Evolutionary conservation across 495 filamentous ascomycete species (phyloP).

Genomic region (Hyaloscypha variabilis): DNA sequence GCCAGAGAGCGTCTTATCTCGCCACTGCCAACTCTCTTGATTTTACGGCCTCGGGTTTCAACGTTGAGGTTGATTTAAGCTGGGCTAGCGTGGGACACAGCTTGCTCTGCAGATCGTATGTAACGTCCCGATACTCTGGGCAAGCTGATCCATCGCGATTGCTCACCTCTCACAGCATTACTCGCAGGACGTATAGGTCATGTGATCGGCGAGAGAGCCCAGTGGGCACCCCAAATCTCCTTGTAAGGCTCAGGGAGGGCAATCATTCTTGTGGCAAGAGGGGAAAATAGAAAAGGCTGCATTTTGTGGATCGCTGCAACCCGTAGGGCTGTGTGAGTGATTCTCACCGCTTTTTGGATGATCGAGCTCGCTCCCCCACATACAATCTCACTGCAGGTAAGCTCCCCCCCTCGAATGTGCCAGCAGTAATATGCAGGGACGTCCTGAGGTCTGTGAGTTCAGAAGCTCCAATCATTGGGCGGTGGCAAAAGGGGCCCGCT

Average conservation of each 20-base stretch:
- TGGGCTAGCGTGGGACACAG: constrained; percentile 19
- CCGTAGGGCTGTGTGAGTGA: constrained; percentile 28
- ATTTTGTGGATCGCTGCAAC: constrained; percentile 14
- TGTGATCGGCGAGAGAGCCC: constrained; percentile 19
- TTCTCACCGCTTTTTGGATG: constrained; percentile 29
- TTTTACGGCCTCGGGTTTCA: neutral
- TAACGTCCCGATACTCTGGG: constrained; percentile 13
- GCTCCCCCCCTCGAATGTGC: constrained; percentile 1
- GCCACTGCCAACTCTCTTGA: neutral
- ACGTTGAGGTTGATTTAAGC: constrained; percentile 21
- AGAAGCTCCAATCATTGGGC: neutral
- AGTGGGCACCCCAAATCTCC: neutral
- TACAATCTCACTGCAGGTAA: constrained; percentile 4
- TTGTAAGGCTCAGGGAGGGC: neutral
- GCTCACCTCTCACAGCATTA: constrained; percentile 22
- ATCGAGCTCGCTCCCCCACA: neutral
- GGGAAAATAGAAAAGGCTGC: constrained; percentile 4
- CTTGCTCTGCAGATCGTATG: constrained; percentile 23
- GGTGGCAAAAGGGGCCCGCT: neutral
- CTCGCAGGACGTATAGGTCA: constrained; percentile 23
- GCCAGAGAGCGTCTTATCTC: neutral
- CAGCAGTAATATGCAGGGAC: constrained; percentile 19
- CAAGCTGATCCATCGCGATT: constrained; percentile 6
- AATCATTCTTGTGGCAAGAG: constrained; percentile 3
- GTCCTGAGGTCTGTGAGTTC: neutral